These are phyloP conservation scores for Citropsis articulata DNA, from an alignment of 345 rosid genomes.

Conservation along the genomic window DNA sequence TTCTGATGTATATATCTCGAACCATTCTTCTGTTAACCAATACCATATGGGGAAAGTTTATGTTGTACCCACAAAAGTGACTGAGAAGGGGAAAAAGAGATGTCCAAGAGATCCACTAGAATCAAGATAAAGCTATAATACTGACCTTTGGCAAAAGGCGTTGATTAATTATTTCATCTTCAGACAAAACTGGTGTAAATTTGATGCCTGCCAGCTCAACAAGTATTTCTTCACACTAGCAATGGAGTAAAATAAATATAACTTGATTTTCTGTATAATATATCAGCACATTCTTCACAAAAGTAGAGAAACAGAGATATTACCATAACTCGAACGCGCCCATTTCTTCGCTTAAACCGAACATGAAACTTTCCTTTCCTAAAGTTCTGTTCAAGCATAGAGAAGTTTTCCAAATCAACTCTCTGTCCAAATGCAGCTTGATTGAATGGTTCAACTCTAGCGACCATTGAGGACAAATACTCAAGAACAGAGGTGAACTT, in stretches of 20 bases:
- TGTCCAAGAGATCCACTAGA: neutral
- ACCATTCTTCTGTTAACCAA: neutral
- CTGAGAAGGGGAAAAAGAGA: neutral
- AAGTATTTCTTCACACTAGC: conserved; percentile 65
- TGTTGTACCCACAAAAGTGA: neutral
- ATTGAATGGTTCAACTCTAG: conserved; percentile 54
- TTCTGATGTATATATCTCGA: neutral
- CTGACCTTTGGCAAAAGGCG: conserved; percentile 78
- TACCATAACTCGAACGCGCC: conserved; percentile 78
- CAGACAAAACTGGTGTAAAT: conserved; percentile 56
- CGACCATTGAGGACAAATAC: conserved; percentile 75
- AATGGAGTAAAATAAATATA: conserved; percentile 15
- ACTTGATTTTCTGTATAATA: conserved; percentile 7
- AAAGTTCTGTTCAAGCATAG: conserved; percentile 45
- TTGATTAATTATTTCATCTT: conserved; percentile 40
- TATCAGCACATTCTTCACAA: neutral
- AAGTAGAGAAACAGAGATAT: neutral
- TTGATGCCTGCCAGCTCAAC: conserved; percentile 53
- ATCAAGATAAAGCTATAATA: conserved; percentile 6
- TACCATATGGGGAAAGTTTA: neutral
- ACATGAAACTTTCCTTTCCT: conserved; percentile 63
- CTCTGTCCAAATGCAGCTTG: conserved; percentile 34
- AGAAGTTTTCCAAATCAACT: conserved; percentile 45
- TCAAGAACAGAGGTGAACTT: conserved; percentile 59
- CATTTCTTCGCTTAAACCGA: conserved; percentile 82